Percentiles rank a stretch among this genome's conserved stretches.
Evolutionary conservation across 805 yeast genomes (phyloP).

Genomic region (Saccharomycopsis malanga): DNA sequence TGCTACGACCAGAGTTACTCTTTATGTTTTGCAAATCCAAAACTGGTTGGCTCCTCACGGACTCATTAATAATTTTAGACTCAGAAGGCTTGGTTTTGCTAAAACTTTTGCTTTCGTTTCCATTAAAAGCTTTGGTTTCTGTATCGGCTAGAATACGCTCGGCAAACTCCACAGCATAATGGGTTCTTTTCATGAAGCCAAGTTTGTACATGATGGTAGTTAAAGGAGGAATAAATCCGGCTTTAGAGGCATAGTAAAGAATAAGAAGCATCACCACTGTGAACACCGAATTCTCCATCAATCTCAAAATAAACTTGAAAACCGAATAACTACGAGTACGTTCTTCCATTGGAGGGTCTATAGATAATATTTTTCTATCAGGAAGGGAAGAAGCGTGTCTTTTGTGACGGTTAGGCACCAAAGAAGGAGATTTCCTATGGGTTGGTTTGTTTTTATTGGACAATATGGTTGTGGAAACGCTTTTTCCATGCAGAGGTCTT

Average conservation of each 20-base stretch:
- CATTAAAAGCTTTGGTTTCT: no score
- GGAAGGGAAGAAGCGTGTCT: constrained; percentile 19
- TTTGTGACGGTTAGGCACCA: constrained; percentile 3
- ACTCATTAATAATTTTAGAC: background rate
- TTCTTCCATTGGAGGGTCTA: constrained; percentile 16
- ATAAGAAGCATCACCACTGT: constrained; percentile 34
- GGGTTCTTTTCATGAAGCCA: constrained; percentile 31
- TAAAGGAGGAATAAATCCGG: constrained; percentile 33
- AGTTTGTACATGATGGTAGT: constrained; percentile 28
- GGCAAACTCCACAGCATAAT: constrained; percentile 31
- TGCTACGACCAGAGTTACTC: constrained; percentile 24
- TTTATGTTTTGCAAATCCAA: no score
- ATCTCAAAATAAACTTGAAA: constrained; percentile 26
- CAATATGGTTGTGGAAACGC: constrained; percentile 5
- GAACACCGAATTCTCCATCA: constrained; percentile 45
- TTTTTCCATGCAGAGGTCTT: constrained; percentile 18
- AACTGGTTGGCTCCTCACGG: background rate
- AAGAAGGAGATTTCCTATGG: constrained; percentile 4
- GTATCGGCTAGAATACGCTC: constrained; percentile 25
- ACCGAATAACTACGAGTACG: constrained; percentile 7
- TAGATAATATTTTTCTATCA: background rate
- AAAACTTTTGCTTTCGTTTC: no score
- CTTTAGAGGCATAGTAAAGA: constrained; percentile 32
- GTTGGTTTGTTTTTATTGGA: background rate
- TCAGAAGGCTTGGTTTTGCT: background rate